phyloP scores from a whole-genome alignment of 768 basidiomycete species.

The Rhizopogon roseolus region DNA sequence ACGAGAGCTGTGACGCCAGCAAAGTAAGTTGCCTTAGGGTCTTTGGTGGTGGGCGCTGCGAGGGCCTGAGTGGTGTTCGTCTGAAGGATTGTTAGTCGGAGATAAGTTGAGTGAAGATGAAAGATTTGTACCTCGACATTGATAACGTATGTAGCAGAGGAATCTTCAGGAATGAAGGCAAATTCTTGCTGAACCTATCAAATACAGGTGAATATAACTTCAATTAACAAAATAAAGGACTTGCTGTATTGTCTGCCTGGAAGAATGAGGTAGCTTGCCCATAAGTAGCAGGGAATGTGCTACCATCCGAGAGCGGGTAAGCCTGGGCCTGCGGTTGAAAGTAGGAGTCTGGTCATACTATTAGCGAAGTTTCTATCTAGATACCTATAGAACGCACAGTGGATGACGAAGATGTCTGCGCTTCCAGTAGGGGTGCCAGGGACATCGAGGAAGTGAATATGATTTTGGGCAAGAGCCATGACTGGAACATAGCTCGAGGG shows the following conservation, averaged over 20 bases:
- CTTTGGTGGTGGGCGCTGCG: conserved; percentile 55
- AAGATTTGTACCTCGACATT: conserved; percentile 50
- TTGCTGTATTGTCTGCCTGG: conserved; percentile 40
- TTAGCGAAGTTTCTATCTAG: background rate
- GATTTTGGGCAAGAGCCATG: conserved; percentile 83
- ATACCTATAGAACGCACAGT: conserved; percentile 50
- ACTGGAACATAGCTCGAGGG: conserved; percentile 60
- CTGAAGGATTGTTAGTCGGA: conserved; percentile 21
- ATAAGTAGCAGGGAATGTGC: conserved; percentile 59
- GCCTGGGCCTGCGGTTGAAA: conserved; percentile 70
- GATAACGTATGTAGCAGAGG: conserved; percentile 66
- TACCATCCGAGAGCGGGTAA: conserved; percentile 43
- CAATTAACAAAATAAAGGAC: conserved; percentile 11
- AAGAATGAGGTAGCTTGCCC: conserved; percentile 74
- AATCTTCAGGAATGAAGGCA: conserved; percentile 74
- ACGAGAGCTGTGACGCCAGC: conserved; percentile 58
- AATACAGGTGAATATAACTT: background rate
- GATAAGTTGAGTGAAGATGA: background rate
- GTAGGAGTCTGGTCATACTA: conserved; percentile 50
- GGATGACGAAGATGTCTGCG: conserved; percentile 81
- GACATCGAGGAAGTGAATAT: conserved; percentile 77
- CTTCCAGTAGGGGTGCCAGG: conserved; percentile 63
- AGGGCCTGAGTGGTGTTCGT: conserved; percentile 61
- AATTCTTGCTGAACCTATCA: conserved; percentile 65
- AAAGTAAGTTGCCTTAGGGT: conserved; percentile 57